Evolutionary conservation across 495 filamentous ascomycete genomes (phyloP).

Genomic region (Apiosordaria backusii): DNA sequence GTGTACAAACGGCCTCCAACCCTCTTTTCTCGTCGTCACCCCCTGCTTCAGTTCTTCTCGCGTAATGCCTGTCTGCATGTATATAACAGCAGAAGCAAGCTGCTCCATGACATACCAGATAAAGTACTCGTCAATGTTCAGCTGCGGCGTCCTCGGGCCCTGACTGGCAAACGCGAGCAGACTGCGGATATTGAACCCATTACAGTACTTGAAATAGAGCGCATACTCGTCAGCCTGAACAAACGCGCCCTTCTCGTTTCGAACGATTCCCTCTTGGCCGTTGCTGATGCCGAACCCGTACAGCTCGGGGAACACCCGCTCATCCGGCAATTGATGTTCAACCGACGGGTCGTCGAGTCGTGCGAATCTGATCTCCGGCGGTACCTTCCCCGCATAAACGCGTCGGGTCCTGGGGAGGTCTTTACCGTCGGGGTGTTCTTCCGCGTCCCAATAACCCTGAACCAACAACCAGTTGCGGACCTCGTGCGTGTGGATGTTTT

Average conservation of each 20-base stretch:
- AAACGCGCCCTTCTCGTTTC: background rate
- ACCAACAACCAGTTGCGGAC: background rate
- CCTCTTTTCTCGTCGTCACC: background rate
- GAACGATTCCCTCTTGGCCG: background rate
- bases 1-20: background rate
- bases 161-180: background rate
- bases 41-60: background rate
- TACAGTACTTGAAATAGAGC: background rate
- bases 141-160: background rate
- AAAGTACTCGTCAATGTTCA: background rate
- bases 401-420: no score
- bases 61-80: background rate
- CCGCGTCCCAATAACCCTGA: background rate
- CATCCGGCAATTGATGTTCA: background rate
- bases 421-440: background rate
- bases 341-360: background rate
- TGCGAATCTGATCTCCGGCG: background rate
- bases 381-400: background rate
- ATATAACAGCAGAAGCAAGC: background rate
- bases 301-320: background rate
- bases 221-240: background rate
- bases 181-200: background rate
- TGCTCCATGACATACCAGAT: background rate
- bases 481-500: background rate
- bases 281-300: background rate